phyloP scores from a whole-genome alignment of 2,329 filamentous ascomycete genomes.

The Cladorrhinum sp. region DNA sequence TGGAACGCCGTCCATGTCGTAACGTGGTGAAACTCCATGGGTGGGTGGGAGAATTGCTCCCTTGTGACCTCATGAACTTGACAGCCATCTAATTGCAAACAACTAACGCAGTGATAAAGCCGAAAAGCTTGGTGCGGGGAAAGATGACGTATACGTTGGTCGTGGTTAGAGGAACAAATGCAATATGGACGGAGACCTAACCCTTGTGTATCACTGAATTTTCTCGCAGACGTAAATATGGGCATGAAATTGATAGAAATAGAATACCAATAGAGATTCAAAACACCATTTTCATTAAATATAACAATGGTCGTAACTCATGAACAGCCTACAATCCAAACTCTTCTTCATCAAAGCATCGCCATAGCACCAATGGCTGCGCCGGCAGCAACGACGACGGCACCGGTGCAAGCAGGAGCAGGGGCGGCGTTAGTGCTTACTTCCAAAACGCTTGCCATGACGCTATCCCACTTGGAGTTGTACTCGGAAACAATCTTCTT shows the following conservation, averaged over 20 bases:
- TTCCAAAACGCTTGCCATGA: background rate
- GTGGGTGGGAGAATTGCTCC: too few relatives aligned
- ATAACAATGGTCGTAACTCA: background rate
- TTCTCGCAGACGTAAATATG: too few relatives aligned
- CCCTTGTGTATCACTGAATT: background rate
- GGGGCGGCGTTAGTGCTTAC: background rate
- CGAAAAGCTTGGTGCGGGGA: background rate
- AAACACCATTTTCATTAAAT: background rate
- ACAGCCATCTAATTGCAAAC: too few relatives aligned
- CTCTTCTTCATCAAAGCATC: background rate
- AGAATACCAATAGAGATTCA: too few relatives aligned
- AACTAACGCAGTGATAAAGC: background rate
- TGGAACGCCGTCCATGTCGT: slow-evolving; percentile 1
- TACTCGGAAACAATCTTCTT: slow-evolving; percentile 1
- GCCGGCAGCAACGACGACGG: background rate
- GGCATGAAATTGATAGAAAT: too few relatives aligned
- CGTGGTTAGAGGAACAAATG: background rate
- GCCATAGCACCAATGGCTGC: background rate
- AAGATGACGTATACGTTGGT: background rate
- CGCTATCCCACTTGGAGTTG: background rate
- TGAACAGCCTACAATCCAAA: background rate
- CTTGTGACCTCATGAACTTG: too few relatives aligned
- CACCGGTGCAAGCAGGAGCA: background rate
- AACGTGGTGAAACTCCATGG: too few relatives aligned
- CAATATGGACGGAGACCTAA: too few relatives aligned